Percentiles rank a stretch among this genome's conserved stretches.
These are phyloP conservation scores for Wilcoxina mikolae DNA, from an alignment of 495 filamentous ascomycete species.

Conservation along the genomic window DNA sequence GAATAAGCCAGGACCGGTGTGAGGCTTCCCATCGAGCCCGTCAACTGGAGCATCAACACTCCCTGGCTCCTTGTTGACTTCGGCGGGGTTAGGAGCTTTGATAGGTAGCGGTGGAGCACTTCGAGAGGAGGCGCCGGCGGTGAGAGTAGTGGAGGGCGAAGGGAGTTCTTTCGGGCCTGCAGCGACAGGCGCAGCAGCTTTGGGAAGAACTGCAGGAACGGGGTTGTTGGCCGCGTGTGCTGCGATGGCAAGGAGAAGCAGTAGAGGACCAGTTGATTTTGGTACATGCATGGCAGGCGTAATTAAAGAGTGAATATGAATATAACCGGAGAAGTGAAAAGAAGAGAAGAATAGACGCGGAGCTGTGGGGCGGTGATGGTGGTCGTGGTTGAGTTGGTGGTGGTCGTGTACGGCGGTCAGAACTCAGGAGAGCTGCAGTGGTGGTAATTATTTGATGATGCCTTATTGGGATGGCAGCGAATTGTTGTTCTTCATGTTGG, in stretches of 20 bases:
- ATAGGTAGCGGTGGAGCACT: too few relatives aligned
- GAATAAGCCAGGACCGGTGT: slow-evolving; percentile 56
- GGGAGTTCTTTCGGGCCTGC: background rate
- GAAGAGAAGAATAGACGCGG: background rate
- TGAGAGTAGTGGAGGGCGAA: background rate
- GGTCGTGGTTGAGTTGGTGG: too few relatives aligned
- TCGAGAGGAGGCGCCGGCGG: too few relatives aligned
- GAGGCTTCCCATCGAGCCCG: slow-evolving; percentile 88
- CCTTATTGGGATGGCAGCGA: too few relatives aligned
- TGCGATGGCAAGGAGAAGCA: slow-evolving; percentile 3
- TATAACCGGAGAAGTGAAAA: background rate
- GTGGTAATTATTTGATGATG: too few relatives aligned
- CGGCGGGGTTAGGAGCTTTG: background rate
- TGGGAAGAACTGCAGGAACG: background rate
- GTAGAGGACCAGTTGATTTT: slow-evolving; percentile 1
- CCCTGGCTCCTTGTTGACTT: slow-evolving; percentile 30
- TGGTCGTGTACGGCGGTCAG: too few relatives aligned
- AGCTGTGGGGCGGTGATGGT: too few relatives aligned
- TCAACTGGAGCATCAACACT: slow-evolving; percentile 87
- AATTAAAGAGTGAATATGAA: background rate
- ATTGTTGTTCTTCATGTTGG: too few relatives aligned
- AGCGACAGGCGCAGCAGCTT: background rate
- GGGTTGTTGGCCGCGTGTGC: slow-evolving; percentile 1
- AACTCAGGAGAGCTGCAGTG: too few relatives aligned
- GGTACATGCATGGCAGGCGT: background rate